Conservation (phyloP, 2,329 filamentous ascomycete genomes). For the Tolypocladium ovalisporum region DNA sequence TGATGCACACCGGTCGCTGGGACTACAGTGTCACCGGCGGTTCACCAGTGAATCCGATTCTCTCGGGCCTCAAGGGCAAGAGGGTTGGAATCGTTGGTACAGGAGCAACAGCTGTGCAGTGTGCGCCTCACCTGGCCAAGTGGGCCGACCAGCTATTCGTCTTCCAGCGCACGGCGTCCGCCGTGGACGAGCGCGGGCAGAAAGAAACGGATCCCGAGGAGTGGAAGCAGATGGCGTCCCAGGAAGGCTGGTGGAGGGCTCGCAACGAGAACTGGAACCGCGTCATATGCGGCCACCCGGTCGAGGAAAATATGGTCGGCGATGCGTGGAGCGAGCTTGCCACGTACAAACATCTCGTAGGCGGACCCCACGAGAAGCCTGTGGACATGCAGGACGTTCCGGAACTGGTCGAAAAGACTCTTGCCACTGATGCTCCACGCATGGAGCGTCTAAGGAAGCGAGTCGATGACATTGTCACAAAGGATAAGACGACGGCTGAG, state of each 20-base stretch:
- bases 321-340: conserved; percentile 32
- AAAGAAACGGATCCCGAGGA: conserved; percentile 27
- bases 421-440: conserved; percentile 28
- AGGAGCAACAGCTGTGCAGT: conserved; percentile 36
- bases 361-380: conserved; percentile 10
- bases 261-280: conserved; percentile 15
- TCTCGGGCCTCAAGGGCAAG: conserved; percentile 34
- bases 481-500: conserved; percentile 37
- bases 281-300: conserved; percentile 29
- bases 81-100: conserved; percentile 38
- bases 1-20: conserved; percentile 37
- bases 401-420: conserved; percentile 20
- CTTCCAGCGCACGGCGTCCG: conserved; percentile 44
- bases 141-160: conserved; percentile 40
- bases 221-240: conserved; percentile 24
- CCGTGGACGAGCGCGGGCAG: conserved; percentile 26
- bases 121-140: conserved; percentile 31
- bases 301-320: conserved; percentile 29
- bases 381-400: conserved; percentile 9
- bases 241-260: conserved; percentile 36
- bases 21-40: conserved; percentile 32
- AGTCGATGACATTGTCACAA: conserved; percentile 36
- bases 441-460: conserved; percentile 34
- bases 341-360: conserved; percentile 26
- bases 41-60: conserved; percentile 22